Base-by-base conservation (phyloP, 1,284 basidiomycete species). In the Phylloporus gajari region DNA sequence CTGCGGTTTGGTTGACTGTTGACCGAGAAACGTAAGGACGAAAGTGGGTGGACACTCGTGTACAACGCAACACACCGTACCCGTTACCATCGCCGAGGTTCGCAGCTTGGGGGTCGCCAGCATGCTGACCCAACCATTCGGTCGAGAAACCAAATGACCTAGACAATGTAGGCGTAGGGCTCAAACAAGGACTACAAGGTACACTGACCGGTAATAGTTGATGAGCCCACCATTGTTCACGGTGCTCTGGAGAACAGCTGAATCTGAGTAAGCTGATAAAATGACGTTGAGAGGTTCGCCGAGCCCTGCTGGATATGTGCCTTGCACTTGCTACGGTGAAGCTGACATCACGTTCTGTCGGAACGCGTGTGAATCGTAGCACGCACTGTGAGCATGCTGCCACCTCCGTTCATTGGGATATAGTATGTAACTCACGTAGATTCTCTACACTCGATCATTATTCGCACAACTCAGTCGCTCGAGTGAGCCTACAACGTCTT, bases 271-370 rank as follows among this genome's bases (percentile, higher is more conserved):
- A 35, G 88, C 93, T n/a, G 94, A 93, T 44, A 98, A 85, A 79
- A 98, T 95, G 69, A 90, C 88, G 76, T 99, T 98, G 70, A 98
- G 84, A 5, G 97, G 97, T 84, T 98, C 97, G 58, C 95, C 94
- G 68, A 94, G 89, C 13, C 95, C 94, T 66, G 85, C 79, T 23
- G 95, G 94, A 77, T 86, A 91, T 27, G 95, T 93, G 48, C 85
- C 80, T 68, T 89, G 85, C 35, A 93, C 88, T 79, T 85, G 79
- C 90, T 91, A 74, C 3, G 60, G 56, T n/a, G n/a, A n/a, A n/a
- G n/a, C n/a, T n/a, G n/a, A n/a, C n/a, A n/a, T n/a, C n/a, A n/a
- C n/a, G n/a, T n/a, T n/a, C n/a, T n/a, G n/a, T 6, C 40, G 5
- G 67, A 40, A 23, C 48, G 48, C 42, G 38, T 40, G 51, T 32